Evolutionary conservation across 192 early-diverging fungal species (phyloP), one percentile per base, ranked within the genome.

Genomic region (Mortierella antarctica): DNA sequence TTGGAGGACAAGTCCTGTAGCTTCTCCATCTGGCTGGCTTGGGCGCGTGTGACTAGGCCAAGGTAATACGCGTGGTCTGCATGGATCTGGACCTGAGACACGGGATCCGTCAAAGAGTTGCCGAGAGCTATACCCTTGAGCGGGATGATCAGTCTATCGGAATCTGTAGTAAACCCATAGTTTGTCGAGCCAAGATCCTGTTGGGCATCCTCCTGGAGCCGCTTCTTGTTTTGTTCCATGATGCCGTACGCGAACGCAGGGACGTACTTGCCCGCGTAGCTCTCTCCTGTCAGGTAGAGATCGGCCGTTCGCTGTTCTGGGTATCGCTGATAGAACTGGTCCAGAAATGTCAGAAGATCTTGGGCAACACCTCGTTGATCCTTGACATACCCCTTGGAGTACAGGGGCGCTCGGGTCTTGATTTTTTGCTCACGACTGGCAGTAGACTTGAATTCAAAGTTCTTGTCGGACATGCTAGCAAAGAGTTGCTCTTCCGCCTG

Each of bases 181-280:
- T 14, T 31, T 12, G 13, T 13, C 13, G 31, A 5, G 57, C 11
- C 39, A 41, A 54, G 48, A 7, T 53, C 71, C 17, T 63, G 44
- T 0, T 40, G 42, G 5, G 18, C 20, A 2, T 3, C 55, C 17
- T 15, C 66, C 44, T 75, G 23, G 2, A 50, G 39, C 5, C 84
- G 65, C 11, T 55, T 51, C 8, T 84, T 70, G 69, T 94, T 95
- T 71, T 86, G 73, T 20, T 87, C 69, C 41, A 89, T 73, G 54
- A 96, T 92, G 23, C 81, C 85, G 20, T 85, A 67, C 0, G 92
- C 92, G 7, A 96, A 83, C 9, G 88, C 83, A 9, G 93, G 93
- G 15, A 95, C 86, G 72, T 85, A 94, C 67, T 94, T 94, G 40
- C 93, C 93, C 15, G 90, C 90, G 72, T 92, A 92, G 46, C 74